phyloP scores from a whole-genome alignment of 1,284 basidiomycete genomes.

The Coriolopsis trogii region DNA sequence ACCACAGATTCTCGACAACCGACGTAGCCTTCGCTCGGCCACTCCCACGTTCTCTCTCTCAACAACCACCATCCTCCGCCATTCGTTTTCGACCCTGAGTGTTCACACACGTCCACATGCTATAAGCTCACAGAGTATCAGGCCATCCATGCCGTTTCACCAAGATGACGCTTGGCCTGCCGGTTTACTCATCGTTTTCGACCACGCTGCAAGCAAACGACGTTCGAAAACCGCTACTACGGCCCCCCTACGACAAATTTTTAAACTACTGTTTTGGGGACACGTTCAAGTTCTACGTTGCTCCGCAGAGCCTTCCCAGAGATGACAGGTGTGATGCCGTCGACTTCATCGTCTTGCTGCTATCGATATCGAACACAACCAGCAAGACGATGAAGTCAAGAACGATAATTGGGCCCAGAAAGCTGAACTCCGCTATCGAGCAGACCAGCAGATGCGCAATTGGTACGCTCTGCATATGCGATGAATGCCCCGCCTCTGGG shows the following conservation, averaged over 20 bases:
- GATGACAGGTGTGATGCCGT: conserved; percentile 12
- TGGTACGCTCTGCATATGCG: conserved; percentile 25
- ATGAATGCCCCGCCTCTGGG: conserved; percentile 28
- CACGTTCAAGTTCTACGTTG: conserved; percentile 25
- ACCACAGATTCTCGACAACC: too few species aligned
- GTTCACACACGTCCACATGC: background rate
- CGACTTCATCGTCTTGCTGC: conserved; percentile 17
- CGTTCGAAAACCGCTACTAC: conserved; percentile 27
- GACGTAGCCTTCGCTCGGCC: too few species aligned
- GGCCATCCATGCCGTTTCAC: background rate
- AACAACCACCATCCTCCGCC: background rate
- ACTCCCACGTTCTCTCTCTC: too few species aligned
- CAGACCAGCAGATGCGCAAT: conserved; percentile 26
- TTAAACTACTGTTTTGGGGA: conserved; percentile 29
- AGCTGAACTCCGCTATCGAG: conserved; percentile 22
- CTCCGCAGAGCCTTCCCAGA: conserved; percentile 16
- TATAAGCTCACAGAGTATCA: background rate
- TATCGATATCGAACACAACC: conserved; percentile 15
- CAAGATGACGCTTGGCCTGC: conserved; percentile 24
- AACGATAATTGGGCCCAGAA: conserved; percentile 26
- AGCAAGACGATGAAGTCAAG: conserved; percentile 26
- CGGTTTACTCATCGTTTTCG: conserved; percentile 26
- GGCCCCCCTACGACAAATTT: conserved; percentile 31
- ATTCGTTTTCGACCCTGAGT: background rate
- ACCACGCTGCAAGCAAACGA: conserved; percentile 10